phyloP scores from a whole-genome alignment of 129 eudicot species.

The Rutidosis leptorrhynchoides region DNA sequence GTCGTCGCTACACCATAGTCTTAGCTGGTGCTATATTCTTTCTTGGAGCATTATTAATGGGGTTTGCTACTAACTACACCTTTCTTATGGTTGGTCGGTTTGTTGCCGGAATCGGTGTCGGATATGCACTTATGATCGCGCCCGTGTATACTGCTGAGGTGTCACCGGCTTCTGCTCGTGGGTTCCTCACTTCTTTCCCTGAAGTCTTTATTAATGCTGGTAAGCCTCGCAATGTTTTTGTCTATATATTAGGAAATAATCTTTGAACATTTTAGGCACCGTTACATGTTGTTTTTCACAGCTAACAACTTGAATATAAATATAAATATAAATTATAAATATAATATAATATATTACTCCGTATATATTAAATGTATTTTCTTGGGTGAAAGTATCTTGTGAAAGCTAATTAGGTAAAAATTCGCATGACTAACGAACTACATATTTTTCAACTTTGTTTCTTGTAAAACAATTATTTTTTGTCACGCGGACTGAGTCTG shows the following conservation, averaged over 20 bases:
- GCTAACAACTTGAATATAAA: too few species aligned
- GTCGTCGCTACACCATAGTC: conserved; percentile 65
- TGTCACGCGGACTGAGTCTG: too few species aligned
- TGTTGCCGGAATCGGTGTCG: conserved; percentile 71
- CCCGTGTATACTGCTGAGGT: conserved; percentile 71
- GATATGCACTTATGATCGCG: conserved; percentile 66
- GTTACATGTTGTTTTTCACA: too few species aligned
- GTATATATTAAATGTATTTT: too few species aligned
- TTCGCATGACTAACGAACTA: too few species aligned
- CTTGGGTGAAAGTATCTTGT: too few species aligned
- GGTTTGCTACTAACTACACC: conserved; percentile 56
- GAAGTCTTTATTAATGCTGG: conserved; percentile 59
- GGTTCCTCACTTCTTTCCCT: conserved; percentile 66
- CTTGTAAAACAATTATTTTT: too few species aligned
- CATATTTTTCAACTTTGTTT: too few species aligned
- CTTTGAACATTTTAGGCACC: neutral
- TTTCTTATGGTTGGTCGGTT: conserved; percentile 68
- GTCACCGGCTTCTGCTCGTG: conserved; percentile 64
- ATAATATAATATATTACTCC: too few species aligned
- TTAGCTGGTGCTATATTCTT: conserved; percentile 61
- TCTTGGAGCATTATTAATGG: conserved; percentile 65
- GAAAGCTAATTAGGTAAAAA: too few species aligned
- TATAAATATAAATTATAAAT: too few species aligned
- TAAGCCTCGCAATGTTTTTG: neutral
- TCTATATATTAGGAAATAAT: neutral